These are phyloP conservation scores for Saccharomycopsis fodiens DNA, from an alignment of 805 yeast species.

Conservation along the genomic window DNA sequence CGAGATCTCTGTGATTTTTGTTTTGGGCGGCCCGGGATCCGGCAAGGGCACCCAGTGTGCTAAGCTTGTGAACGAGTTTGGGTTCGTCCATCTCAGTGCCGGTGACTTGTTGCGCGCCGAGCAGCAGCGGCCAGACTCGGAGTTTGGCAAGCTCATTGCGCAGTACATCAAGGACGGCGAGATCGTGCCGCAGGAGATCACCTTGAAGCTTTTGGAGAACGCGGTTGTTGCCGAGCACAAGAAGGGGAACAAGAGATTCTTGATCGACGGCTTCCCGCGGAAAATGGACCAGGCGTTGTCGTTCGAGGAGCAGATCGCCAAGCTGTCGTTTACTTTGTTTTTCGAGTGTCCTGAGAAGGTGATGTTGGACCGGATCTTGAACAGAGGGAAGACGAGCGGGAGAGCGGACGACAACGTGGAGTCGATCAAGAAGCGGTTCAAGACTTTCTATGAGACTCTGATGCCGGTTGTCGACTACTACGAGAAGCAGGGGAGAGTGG, in stretches of 20 bases:
- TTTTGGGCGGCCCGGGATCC: constrained; percentile 95
- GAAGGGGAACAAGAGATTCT: constrained; percentile 55
- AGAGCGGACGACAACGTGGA: constrained; percentile 90
- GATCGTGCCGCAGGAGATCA: constrained; percentile 90
- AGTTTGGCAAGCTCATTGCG: constrained; percentile 80
- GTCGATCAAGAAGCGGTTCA: constrained; percentile 83
- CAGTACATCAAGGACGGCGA: constrained; percentile 77
- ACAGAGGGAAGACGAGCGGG: constrained; percentile 93
- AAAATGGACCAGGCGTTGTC: constrained; percentile 96
- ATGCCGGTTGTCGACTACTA: constrained; percentile 90
- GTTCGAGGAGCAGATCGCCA: constrained; percentile 76
- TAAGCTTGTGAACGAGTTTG: constrained; percentile 69
- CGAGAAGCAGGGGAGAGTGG: constrained; percentile 65
- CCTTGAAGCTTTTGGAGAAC: constrained; percentile 72
- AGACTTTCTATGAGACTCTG: constrained; percentile 76
- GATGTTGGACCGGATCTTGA: constrained; percentile 77
- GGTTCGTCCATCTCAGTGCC: constrained; percentile 88
- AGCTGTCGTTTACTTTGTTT: constrained; percentile 61
- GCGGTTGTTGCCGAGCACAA: constrained; percentile 55
- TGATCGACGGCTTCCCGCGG: constrained; percentile 95
- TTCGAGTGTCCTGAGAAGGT: constrained; percentile 77
- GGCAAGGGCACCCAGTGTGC: constrained; percentile 98
- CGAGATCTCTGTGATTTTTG: constrained; percentile 76
- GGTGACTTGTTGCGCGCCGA: constrained; percentile 94
- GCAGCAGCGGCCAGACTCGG: constrained; percentile 73